A percentile compares a stretch with the other conserved stretches of the same genome.
phyloP scores from a whole-genome alignment of 2,329 filamentous ascomycete species.

The Exophiala bonariae region DNA sequence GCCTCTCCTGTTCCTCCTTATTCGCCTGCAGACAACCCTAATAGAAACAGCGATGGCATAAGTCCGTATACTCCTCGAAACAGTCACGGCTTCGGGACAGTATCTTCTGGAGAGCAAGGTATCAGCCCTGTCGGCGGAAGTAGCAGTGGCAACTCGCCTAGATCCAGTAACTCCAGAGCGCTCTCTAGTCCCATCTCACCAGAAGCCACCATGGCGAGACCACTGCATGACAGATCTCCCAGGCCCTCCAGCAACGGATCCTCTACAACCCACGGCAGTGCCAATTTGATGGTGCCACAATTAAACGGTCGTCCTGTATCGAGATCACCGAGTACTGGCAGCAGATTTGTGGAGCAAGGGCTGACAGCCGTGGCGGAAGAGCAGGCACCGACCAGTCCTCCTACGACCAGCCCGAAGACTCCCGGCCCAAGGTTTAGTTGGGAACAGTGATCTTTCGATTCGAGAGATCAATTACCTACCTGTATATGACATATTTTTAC shows the following conservation, averaged over 20 bases:
- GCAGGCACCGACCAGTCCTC: conserved; percentile 6
- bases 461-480: no score
- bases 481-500: no score
- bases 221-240: conserved; percentile 1
- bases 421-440: conserved; percentile 21
- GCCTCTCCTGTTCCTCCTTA: conserved; percentile 27
- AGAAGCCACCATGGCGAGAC: conserved; percentile 10
- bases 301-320: conserved; percentile 20
- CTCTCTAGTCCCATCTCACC: conserved; percentile 16
- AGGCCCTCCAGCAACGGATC: conserved; percentile 2
- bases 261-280: conserved; percentile 5
- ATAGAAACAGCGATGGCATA: conserved; percentile 21
- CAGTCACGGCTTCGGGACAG: conserved; percentile 23
- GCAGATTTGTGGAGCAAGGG: conserved; percentile 28
- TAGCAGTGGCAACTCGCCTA: conserved; percentile 14
- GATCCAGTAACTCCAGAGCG: conserved; percentile 14
- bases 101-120: conserved; percentile 22
- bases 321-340: conserved; percentile 24
- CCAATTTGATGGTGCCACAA: conserved; percentile 17
- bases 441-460: conserved; percentile 20
- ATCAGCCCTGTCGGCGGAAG: conserved; percentile 26
- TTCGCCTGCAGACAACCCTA: conserved; percentile 19
- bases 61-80: conserved; percentile 24
- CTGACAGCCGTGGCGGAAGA: conserved; percentile 18
- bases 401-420: not conserved